Conservation (phyloP, 1,139 yeast species). For the Taiozyma sp. region DNA sequence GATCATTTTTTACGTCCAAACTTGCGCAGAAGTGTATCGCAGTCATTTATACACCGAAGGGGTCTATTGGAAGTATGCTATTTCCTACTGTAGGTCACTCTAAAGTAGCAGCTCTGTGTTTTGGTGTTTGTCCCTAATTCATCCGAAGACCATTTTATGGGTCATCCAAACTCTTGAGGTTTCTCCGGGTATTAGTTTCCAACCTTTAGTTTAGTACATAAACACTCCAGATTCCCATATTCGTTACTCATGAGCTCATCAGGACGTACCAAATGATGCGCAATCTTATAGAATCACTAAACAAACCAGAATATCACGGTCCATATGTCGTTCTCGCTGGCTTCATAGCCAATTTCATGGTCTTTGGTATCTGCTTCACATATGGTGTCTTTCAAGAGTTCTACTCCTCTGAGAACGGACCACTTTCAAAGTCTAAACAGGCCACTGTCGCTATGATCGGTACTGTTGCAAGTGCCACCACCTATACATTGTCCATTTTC, state of each 20-base stretch:
- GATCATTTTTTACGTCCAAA: background rate
- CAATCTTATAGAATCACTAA: background rate
- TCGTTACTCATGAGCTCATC: background rate
- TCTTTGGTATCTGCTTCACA: constrained; percentile 33
- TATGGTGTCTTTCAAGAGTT: constrained; percentile 35
- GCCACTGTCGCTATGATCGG: constrained; percentile 33
- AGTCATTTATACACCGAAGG: background rate
- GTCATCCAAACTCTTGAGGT: background rate
- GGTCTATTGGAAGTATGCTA: no score
- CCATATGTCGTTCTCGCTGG: constrained; percentile 26
- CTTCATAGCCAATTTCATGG: constrained; percentile 31
- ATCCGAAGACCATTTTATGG: background rate
- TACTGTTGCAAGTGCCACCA: constrained; percentile 27
- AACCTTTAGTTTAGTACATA: background rate
- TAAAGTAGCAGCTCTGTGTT: background rate
- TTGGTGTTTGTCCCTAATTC: background rate
- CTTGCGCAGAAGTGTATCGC: background rate
- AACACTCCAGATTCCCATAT: background rate
- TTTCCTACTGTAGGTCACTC: no score
- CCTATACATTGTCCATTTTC: constrained; percentile 29
- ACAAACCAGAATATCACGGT: constrained; percentile 2
- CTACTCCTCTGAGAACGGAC: constrained; percentile 29
- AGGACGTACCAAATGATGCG: background rate
- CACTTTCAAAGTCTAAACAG: constrained; percentile 24
- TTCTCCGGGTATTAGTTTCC: background rate